phyloP scores from a whole-genome alignment of 1,284 basidiomycete genomes.

The Tilletia walkeri region DNA sequence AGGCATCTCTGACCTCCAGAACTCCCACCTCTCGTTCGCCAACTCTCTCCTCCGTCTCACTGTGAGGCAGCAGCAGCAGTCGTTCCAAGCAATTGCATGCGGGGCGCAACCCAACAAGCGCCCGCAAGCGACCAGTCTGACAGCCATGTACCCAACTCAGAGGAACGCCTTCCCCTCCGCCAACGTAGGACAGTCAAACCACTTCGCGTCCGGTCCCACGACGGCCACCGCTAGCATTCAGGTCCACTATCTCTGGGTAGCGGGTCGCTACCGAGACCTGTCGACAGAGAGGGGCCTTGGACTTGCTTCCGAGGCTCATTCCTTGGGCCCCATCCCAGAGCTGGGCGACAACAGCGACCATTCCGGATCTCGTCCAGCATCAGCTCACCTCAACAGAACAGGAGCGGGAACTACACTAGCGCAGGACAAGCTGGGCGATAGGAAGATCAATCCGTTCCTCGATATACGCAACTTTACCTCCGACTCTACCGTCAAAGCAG shows the following conservation, averaged over 20 bases:
- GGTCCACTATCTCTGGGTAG: slow-evolving; percentile 31
- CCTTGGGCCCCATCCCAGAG: background rate
- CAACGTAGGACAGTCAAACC: background rate
- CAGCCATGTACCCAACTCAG: background rate
- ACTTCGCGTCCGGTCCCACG: slow-evolving; percentile 14
- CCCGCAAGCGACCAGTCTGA: too few species aligned
- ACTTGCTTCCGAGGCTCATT: slow-evolving; percentile 20
- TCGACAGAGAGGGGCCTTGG: slow-evolving; percentile 30
- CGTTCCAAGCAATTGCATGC: too few species aligned
- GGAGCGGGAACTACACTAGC: background rate
- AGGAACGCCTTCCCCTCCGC: background rate
- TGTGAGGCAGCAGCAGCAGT: too few species aligned
- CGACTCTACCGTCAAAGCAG: background rate
- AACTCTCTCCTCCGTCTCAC: too few species aligned
- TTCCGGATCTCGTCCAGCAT: background rate
- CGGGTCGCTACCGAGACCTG: slow-evolving; percentile 29
- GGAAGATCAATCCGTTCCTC: slow-evolving; percentile 4
- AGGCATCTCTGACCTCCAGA: too few species aligned
- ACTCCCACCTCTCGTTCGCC: too few species aligned
- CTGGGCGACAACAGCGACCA: background rate
- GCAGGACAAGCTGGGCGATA: background rate
- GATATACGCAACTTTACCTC: slow-evolving; percentile 2
- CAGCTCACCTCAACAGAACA: background rate
- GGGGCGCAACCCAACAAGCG: too few species aligned
- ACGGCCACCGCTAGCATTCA: slow-evolving; percentile 30